Base-by-base conservation (phyloP, 2,329 filamentous ascomycete genomes). In the Grosmannia penicillata region DNA sequence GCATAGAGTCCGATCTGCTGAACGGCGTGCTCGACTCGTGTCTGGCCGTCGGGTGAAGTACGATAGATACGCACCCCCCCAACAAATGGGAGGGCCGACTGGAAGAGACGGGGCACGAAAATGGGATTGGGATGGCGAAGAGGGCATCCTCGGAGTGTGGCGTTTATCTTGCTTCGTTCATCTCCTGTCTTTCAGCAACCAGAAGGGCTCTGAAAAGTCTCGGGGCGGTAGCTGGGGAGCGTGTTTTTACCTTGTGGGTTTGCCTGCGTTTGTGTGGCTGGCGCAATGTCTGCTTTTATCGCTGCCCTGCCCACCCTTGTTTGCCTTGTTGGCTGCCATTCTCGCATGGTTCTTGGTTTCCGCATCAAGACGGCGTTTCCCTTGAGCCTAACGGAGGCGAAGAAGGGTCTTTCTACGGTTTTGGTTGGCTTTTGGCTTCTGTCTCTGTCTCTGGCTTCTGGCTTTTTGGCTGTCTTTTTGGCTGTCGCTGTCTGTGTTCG, bases 11-110 rank as follows among this genome's bases (percentile, higher is more conserved):
- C 48, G 58, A 64, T 34, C 56, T 63, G 39, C 59, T 80, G 21
- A 68, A 78, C 47, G 58, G 55, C 29, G 61, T 78, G 14, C 58
- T 79, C 36, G 72, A 75, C 42, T 70, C 68, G 4, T 68, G 68
- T 42, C 55, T 75, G 25, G 62, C 65, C 8, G 67, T 65, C 40
- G 60, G 58, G 30, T 63, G 22, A 18, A 21, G 9, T 2, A 2
- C 25, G 23, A 43, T 13, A 23, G 25, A 14, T 13, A 4, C n/a
- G 13, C 17, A 8, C 17, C 14, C 15, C 24, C 4, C n/a, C n/a
- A n/a, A n/a, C n/a, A n/a, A n/a, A n/a, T n/a, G n/a, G n/a, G n/a
- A n/a, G n/a, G n/a, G n/a, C n/a, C n/a, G n/a, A n/a, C n/a, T n/a
- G n/a, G 15, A 25, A 14, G 17, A 13, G 24, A 28, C 11, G 33